phyloP scores from a whole-genome alignment of 176 grass and related monocot species.

The Cenchrus americanus region DNA sequence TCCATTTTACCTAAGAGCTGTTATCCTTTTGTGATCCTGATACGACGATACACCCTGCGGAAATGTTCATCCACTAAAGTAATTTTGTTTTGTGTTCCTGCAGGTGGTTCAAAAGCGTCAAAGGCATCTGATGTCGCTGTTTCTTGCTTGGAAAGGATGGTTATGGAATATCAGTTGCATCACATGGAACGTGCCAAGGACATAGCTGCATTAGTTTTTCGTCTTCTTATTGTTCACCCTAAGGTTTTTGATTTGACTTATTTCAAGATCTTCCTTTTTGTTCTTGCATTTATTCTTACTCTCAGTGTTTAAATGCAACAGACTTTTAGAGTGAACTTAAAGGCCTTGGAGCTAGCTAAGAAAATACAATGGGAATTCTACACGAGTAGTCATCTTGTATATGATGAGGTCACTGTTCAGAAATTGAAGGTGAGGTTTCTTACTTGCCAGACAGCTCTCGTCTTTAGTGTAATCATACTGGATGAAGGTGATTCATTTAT shows the following conservation, averaged over 20 bases:
- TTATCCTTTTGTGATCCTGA: constrained; percentile 8
- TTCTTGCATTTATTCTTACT: constrained; percentile 32
- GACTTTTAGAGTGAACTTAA: constrained; percentile 76
- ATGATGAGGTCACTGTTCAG: constrained; percentile 50
- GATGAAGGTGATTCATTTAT: not conserved
- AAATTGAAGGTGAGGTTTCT: constrained; percentile 70
- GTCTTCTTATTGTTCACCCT: constrained; percentile 78
- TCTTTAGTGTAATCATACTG: constrained; percentile 18
- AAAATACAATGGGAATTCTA: constrained; percentile 81
- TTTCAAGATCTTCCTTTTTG: constrained; percentile 3
- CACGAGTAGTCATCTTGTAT: constrained; percentile 55
- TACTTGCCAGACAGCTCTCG: constrained; percentile 6
- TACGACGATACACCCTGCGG: not conserved
- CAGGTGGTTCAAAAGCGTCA: constrained; percentile 74
- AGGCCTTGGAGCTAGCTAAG: constrained; percentile 84
- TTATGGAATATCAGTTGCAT: constrained; percentile 64
- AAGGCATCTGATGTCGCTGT: constrained; percentile 77
- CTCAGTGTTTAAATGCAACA: constrained; percentile 45
- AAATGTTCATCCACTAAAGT: not conserved
- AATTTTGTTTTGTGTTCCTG: constrained; percentile 33
- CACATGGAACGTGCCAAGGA: constrained; percentile 64
- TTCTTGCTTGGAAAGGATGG: constrained; percentile 78
- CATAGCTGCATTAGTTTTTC: constrained; percentile 67
- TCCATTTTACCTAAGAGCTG: not conserved
- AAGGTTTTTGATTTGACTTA: constrained; percentile 55